Base-by-base conservation (phyloP, 441 rosid species). In the Metrosideros polymorpha region DNA sequence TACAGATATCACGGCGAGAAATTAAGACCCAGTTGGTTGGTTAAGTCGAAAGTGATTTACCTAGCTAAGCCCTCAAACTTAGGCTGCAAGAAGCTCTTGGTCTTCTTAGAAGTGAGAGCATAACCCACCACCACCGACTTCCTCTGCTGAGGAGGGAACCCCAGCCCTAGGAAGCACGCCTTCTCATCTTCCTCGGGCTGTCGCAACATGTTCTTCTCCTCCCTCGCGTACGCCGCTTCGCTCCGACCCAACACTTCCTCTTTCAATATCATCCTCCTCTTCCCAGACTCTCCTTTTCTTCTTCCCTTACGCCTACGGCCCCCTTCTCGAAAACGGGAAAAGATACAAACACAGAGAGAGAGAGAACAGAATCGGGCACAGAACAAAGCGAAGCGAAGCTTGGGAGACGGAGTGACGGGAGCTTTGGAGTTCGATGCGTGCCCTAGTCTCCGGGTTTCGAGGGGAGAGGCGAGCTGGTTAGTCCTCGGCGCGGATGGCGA, bases 31-130 rank as follows among this genome's bases (percentile, higher is more conserved):
- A 7, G 30, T 17, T 15, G n/a, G 32, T 47, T 29, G 56, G 17
- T 22, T 27, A n/a, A 32, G 43, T 50, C 15, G 13, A 35, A n/a
- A 22, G 29, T 7, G 45, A 59, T 50, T 71, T 93, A 95, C 98
- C 98, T 92, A 86, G 97, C 98, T 86, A 95, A 90, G 59, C 96
- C 91, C 89, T 94, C 92, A 76, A 95, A 92, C 88, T 95, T 93
- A 6, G 98, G 98, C 91, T 95, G 94, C 90, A 95, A 91, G 82
- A 95, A 95, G 92, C 98, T 95, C 94, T 93, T 93, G 79, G 89
- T 91, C 89, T 95, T 95, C 93, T 95, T 95, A 56, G 98, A 94
- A 57, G 98, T 95, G 82, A 95, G 98, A 24, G 98, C 98, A 85
- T 95, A 95, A 89, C 98, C 98, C 83, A 95, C 98, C 59, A 95